phyloP scores from a whole-genome alignment of 495 filamentous ascomycete genomes.

The Tuber melanosporum region DNA sequence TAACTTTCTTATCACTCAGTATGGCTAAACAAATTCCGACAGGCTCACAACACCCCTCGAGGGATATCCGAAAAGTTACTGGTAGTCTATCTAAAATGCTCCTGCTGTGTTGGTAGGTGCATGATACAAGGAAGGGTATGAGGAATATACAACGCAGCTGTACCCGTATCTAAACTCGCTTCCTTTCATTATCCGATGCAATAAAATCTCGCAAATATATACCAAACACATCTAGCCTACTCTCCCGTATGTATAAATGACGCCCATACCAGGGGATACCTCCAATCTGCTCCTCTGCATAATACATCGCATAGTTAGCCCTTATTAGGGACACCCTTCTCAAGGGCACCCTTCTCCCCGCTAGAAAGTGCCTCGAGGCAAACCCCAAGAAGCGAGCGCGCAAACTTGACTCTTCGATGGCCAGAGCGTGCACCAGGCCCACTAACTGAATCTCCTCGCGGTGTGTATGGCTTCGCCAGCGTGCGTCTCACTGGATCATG shows the following conservation, averaged over 20 bases:
- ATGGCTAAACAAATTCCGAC: too few species aligned
- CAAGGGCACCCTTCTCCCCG: neutral
- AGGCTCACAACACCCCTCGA: too few species aligned
- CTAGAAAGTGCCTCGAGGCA: slow-evolving; percentile 8
- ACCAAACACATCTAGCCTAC: neutral
- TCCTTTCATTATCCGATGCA: neutral
- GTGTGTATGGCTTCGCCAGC: too few species aligned
- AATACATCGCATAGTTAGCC: slow-evolving; percentile 9
- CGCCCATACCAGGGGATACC: slow-evolving; percentile 9
- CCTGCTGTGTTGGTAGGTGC: too few species aligned
- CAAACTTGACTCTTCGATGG: slow-evolving; percentile 10
- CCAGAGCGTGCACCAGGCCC: slow-evolving; percentile 43
- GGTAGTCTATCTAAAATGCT: too few species aligned
- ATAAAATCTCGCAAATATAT: neutral
- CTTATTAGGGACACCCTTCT: neutral
- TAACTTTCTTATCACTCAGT: too few species aligned
- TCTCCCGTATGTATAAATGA: slow-evolving; percentile 25
- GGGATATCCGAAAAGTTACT: too few species aligned
- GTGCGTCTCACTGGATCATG: slow-evolving; percentile 21
- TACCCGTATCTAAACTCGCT: neutral
- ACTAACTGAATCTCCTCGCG: slow-evolving; percentile 41
- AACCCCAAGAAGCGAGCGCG: slow-evolving; percentile 5
- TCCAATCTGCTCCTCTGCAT: neutral
- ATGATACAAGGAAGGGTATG: too few species aligned
- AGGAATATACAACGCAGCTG: too few species aligned